A percentile compares a stretch with the other conserved stretches of the same genome.
Evolutionary conservation across 2,329 filamentous ascomycete genomes (phyloP).

Genomic region (Exophiala bonariae): DNA sequence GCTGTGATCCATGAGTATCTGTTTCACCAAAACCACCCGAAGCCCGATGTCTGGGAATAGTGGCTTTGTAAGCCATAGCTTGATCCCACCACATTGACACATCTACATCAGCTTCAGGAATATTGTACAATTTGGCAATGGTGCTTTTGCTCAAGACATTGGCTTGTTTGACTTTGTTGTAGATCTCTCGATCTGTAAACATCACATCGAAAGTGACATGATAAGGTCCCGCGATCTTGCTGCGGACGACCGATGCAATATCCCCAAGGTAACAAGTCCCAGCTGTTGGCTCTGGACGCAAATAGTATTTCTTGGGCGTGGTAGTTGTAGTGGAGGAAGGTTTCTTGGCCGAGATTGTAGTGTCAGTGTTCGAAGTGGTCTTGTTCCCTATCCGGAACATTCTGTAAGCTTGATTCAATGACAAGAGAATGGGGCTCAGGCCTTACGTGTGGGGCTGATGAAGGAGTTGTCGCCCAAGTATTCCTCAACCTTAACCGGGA

Average conservation of each 20-base stretch:
- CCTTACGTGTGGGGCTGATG: constrained; percentile 10
- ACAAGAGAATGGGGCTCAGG: too few relatives aligned
- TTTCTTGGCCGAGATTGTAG: background rate
- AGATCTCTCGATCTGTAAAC: constrained; percentile 40
- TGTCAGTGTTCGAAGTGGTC: constrained; percentile 4
- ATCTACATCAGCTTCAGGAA: constrained; percentile 33
- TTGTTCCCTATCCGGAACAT: constrained; percentile 1
- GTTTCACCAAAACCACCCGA: constrained; percentile 38
- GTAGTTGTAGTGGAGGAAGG: background rate
- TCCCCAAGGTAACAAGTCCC: constrained; percentile 31
- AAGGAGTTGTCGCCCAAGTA: constrained; percentile 9
- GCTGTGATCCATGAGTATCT: constrained; percentile 42
- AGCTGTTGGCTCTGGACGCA: constrained; percentile 5
- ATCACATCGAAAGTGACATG: constrained; percentile 56
- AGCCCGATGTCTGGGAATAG: constrained; percentile 38
- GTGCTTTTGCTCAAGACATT: constrained; percentile 34
- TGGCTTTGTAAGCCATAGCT: constrained; percentile 50
- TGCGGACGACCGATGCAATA: constrained; percentile 45
- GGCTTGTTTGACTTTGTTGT: constrained; percentile 37
- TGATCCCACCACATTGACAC: constrained; percentile 44
- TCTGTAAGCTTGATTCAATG: background rate
- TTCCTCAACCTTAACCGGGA: constrained; percentile 10
- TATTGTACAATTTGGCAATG: constrained; percentile 32
- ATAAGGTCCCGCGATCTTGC: constrained; percentile 54
- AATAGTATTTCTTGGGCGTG: constrained; percentile 8